Evolutionary conservation across 495 filamentous ascomycete species (phyloP).

Genomic region (Penicillium paradoxum): DNA sequence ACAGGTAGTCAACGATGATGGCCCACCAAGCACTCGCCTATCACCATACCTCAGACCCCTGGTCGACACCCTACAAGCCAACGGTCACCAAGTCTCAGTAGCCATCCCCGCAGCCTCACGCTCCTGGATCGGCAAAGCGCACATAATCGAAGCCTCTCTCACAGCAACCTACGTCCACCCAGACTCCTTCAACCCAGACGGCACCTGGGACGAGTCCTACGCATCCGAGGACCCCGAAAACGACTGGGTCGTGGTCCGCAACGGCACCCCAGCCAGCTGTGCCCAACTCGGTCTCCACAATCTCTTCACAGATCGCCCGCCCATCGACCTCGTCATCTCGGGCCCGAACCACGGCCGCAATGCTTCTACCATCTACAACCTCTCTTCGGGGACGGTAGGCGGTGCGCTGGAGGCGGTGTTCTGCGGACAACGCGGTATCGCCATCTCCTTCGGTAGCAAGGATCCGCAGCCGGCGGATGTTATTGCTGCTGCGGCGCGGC

Average conservation of each 20-base stretch:
- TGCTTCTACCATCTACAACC: conserved; percentile 83
- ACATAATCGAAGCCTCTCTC: conserved; percentile 79
- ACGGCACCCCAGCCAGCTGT: conserved; percentile 83
- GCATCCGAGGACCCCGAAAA: conserved; percentile 45
- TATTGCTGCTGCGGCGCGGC: conserved; percentile 63
- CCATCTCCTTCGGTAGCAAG: conserved; percentile 75
- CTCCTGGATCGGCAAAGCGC: conserved; percentile 97
- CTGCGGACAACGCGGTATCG: conserved; percentile 70
- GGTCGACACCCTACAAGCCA: conserved; percentile 66
- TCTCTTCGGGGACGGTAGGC: conserved; percentile 84
- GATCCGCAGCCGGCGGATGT: conserved; percentile 65
- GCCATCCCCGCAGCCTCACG: conserved; percentile 85
- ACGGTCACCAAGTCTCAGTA: conserved; percentile 85
- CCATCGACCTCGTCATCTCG: conserved; percentile 78
- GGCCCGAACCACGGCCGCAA: conserved; percentile 96
- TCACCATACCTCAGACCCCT: conserved; percentile 89
- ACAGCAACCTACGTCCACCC: conserved; percentile 79
- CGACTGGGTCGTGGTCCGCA: conserved; percentile 77
- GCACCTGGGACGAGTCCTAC: conserved; percentile 31
- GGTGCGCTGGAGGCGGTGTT: conserved; percentile 89
- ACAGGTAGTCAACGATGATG: conserved; percentile 88
- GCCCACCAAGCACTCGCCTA: conserved; percentile 77
- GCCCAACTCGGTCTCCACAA: conserved; percentile 85
- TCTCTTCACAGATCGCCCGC: conserved; percentile 70
- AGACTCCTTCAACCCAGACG: conserved; percentile 52